phyloP scores from a whole-genome alignment of 176 grass and related monocot species.

The Aegilops longissima region DNA sequence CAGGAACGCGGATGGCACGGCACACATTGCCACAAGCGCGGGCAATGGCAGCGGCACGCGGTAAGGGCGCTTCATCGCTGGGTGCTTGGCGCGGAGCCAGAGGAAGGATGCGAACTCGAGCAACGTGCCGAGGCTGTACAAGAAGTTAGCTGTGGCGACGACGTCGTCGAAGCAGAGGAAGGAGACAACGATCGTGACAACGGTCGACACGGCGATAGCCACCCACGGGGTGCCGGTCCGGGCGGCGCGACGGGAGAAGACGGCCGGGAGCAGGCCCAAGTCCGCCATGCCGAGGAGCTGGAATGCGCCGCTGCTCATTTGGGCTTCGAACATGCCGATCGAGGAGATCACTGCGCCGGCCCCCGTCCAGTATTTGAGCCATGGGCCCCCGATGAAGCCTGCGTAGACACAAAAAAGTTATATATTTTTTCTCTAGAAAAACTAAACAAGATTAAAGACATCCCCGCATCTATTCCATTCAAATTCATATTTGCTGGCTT shows the following conservation, averaged over 20 bases:
- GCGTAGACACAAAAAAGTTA: background rate
- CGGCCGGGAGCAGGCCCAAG: conserved; percentile 42
- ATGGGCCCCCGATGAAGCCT: conserved; percentile 39
- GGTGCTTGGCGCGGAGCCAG: background rate
- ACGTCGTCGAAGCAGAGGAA: conserved; percentile 54
- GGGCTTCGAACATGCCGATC: conserved; percentile 46
- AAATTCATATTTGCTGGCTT: no score
- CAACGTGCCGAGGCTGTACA: conserved; percentile 48
- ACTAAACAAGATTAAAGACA: no score
- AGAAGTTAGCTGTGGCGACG: conserved; percentile 39
- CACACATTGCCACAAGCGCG: conserved; percentile 19
- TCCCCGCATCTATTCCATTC: no score
- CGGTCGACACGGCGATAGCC: conserved; percentile 29
- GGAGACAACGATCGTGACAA: conserved; percentile 27
- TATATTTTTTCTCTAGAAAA: no score
- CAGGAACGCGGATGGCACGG: background rate
- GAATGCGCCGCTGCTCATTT: conserved; percentile 51
- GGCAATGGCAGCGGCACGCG: conserved; percentile 28
- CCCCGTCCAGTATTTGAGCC: conserved; percentile 44
- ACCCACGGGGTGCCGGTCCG: background rate
- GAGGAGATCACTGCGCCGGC: background rate
- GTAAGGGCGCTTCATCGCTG: conserved; percentile 37
- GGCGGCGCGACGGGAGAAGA: conserved; percentile 32
- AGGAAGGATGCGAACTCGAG: conserved; percentile 35
- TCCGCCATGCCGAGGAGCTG: conserved; percentile 17